phyloP scores from a whole-genome alignment of 306 rosid species.

The Quercus robur region DNA sequence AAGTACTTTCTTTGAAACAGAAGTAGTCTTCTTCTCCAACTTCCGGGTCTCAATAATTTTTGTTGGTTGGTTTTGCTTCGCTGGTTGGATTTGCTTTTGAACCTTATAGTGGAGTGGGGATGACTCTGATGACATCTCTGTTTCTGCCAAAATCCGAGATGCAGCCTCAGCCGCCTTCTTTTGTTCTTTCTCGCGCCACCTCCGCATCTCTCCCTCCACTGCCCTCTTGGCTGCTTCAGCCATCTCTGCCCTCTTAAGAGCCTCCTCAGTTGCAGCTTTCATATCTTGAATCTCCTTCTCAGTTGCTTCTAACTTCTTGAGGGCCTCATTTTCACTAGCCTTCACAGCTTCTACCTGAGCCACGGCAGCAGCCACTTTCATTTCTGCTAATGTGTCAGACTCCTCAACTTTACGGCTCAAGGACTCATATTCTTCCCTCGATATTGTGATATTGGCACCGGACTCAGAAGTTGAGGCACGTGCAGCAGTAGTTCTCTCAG shows the following conservation, averaged over 20 bases:
- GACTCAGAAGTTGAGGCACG: constrained; percentile 90
- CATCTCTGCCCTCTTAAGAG: constrained; percentile 79
- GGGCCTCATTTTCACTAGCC: constrained; percentile 86
- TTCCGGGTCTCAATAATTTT: constrained; percentile 43
- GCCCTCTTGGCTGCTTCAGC: constrained; percentile 96
- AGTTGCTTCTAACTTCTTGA: constrained; percentile 60
- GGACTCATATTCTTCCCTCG: constrained; percentile 79
- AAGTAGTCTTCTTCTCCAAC: constrained; percentile 61
- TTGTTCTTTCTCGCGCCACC: constrained; percentile 92
- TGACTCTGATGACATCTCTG: constrained; percentile 50
- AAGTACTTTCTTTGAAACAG: constrained; percentile 66
- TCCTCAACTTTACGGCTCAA: constrained; percentile 84
- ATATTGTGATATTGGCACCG: constrained; percentile 70
- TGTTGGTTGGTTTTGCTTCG: constrained; percentile 36
- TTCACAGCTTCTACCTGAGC: constrained; percentile 99
- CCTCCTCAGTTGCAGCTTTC: constrained; percentile 67
- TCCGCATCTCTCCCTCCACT: constrained; percentile 84
- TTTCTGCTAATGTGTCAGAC: constrained; percentile 76
- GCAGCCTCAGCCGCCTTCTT: constrained; percentile 92
- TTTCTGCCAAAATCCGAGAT: constrained; percentile 73
- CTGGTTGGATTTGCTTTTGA: constrained; percentile 56
- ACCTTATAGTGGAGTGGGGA: constrained; percentile 65
- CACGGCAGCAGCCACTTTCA: constrained; percentile 94
- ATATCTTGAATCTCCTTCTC: constrained; percentile 79
- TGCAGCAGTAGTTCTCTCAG: constrained; percentile 75